Evolutionary conservation across 768 basidiomycete genomes (phyloP).

Genomic region (Gelatoporia subvermispora): DNA sequence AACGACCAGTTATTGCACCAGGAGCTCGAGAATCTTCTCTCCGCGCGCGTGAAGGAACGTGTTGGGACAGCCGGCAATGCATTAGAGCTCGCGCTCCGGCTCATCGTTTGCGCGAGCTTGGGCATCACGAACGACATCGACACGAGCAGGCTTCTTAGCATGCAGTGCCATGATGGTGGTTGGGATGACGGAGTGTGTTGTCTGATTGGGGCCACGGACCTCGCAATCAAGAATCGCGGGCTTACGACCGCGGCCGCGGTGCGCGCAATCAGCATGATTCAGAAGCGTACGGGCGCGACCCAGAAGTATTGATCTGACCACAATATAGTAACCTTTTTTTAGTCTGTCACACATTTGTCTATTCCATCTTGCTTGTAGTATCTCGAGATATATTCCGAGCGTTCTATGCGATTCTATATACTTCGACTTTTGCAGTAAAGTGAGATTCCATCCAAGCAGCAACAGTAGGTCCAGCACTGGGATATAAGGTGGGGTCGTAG

Average conservation of each 20-base stretch:
- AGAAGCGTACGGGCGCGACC: too few relatives aligned
- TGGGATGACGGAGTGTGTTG: slow-evolving; percentile 52
- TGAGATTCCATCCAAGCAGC: too few relatives aligned
- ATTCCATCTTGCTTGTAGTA: too few relatives aligned
- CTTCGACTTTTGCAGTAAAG: too few relatives aligned
- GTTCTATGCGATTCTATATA: too few relatives aligned
- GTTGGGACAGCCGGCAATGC: slow-evolving; percentile 46
- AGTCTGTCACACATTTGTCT: too few relatives aligned
- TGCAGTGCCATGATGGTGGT: slow-evolving; percentile 52
- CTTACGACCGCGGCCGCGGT: slow-evolving; percentile 50
- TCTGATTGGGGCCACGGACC: slow-evolving; percentile 41
- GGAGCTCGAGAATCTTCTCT: slow-evolving; percentile 30
- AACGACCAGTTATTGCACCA: slow-evolving; percentile 18
- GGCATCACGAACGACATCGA: slow-evolving; percentile 40
- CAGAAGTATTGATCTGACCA: too few relatives aligned
- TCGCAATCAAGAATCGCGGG: slow-evolving; percentile 50
- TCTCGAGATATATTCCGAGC: too few relatives aligned
- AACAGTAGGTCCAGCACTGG: too few relatives aligned
- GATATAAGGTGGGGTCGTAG: too few relatives aligned
- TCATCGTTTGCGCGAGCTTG: slow-evolving; percentile 37
- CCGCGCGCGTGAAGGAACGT: slow-evolving; percentile 43
- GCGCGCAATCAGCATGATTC: slow-evolving; percentile 47
- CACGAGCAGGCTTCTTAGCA: slow-evolving; percentile 36
- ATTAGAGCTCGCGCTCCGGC: slow-evolving; percentile 51
- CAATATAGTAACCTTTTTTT: too few relatives aligned